phyloP scores from a whole-genome alignment of 1,284 basidiomycete species.

The Rhodotorula sp. region DNA sequence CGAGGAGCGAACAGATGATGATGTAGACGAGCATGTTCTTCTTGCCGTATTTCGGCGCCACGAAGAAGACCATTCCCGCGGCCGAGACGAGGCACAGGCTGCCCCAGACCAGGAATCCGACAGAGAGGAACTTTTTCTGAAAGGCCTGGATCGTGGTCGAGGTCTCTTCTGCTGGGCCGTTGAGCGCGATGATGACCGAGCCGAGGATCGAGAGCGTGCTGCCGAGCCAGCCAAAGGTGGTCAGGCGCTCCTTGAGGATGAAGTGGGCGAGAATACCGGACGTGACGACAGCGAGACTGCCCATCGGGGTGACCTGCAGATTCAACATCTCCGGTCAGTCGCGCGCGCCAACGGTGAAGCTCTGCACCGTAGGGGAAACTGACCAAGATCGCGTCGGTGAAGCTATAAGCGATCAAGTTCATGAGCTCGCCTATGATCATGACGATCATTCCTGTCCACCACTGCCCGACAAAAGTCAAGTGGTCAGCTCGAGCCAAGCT shows the following conservation, averaged over 20 bases:
- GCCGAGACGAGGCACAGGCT: constrained; percentile 63
- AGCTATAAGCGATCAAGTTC: constrained; percentile 84
- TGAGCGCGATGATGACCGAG: constrained; percentile 73
- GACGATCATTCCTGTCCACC: constrained; percentile 72
- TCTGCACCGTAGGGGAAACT: not conserved
- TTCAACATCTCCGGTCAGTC: constrained; percentile 15
- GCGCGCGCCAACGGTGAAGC: no score
- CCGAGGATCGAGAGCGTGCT: constrained; percentile 84
- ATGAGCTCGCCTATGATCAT: constrained; percentile 60
- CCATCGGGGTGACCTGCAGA: constrained; percentile 75
- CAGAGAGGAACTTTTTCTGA: constrained; percentile 76
- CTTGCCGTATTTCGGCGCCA: constrained; percentile 83
- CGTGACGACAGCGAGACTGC: constrained; percentile 92
- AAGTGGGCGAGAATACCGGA: constrained; percentile 90
- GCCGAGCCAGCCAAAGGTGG: constrained; percentile 75
- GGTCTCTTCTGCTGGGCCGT: constrained; percentile 75
- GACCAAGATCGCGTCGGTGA: constrained; percentile 79
- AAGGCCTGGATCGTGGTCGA: constrained; percentile 78
- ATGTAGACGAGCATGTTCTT: constrained; percentile 90
- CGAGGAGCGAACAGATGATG: constrained; percentile 87
- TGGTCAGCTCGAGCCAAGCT: not conserved
- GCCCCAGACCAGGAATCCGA: constrained; percentile 80
- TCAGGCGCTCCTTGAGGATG: constrained; percentile 87
- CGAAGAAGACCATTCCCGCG: constrained; percentile 69
- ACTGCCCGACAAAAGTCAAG: constrained; percentile 53